Base-by-base conservation (phyloP, 2,329 filamentous ascomycete species). In the Colletotrichum falcatum region DNA sequence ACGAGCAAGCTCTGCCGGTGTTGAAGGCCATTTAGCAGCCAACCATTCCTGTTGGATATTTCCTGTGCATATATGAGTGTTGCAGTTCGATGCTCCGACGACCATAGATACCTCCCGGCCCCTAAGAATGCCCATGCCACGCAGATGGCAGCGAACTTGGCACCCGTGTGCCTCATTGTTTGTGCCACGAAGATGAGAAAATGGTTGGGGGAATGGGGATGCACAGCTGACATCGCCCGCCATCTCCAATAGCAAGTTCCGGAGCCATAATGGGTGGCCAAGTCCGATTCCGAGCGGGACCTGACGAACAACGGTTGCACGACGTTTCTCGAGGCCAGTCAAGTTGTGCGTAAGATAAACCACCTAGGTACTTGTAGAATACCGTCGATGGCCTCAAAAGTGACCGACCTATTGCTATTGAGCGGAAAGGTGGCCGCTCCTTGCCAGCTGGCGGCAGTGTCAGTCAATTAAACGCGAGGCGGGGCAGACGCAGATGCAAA, bases 401-500 rank as follows among this genome's bases (percentile, higher is more conserved):
- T 6, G 2, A 39, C 37, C 2, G 2, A 35, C 33, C 9, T 35
- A 35, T 39, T n/a, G n/a, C n/a, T n/a, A n/a, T 23, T 0, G 44
- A 23, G 14, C 6, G 6, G 16, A 3, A 9, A 3, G 23, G 23
- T 3, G 3, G 2, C 26, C 54, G 33, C 30, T 23, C 1, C 4
- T 3, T 1, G 2, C 7, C 63, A 61, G 63, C 42, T 51, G 63
- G 3, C 1, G 5, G 0, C 44, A 39, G 9, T 46, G 58, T 5
- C 44, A 23, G 4, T 44, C 61, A 69, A 69, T 69, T 69, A 69
- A 65, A 69, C 66, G 66, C 61, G 66, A 35, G 30, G 66, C 23
- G 66, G 60, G 61, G 53, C 61, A 8, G 7, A 5, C 30, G 23
- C 37, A 20, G n/a, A 11, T 8, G 33, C 26, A 14, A 61, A 56